Evolutionary conservation across 139 green algal species (phyloP).

Genomic region (Dunaliella sp.): DNA sequence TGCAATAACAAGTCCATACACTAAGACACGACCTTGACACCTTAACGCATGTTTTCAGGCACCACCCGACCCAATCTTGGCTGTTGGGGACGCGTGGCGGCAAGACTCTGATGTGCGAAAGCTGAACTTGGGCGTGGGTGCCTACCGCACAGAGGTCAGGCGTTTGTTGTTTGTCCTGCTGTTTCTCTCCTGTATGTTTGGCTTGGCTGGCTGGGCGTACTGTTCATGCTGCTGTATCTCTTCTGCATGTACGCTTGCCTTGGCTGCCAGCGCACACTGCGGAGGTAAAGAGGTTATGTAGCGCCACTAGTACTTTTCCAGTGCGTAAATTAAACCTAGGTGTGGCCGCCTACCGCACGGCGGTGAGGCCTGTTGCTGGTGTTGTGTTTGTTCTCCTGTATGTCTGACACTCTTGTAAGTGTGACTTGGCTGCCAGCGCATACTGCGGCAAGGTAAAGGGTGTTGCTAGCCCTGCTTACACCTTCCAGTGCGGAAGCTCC

Average conservation of each 20-base stretch:
- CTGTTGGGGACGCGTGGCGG: conserved; percentile 73
- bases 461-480: not conserved
- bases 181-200: not conserved
- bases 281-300: too few species aligned
- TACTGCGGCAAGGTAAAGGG: not conserved
- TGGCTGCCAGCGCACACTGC: too few species aligned
- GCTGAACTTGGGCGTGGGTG: conserved; percentile 89
- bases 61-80: conserved; percentile 75
- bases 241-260: too few species aligned
- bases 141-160: conserved; percentile 79
- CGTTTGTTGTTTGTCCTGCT: not conserved
- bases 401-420: not conserved
- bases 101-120: conserved; percentile 62
- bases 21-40: not conserved
- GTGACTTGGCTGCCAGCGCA: not conserved
- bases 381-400: not conserved
- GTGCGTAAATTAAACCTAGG: too few species aligned
- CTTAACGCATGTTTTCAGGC: conserved; percentile 40
- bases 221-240: too few species aligned
- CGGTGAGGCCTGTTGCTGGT: not conserved
- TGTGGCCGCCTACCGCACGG: conserved; percentile 5
- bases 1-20: not conserved
- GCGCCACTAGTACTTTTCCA: too few species aligned
- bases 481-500: too few species aligned
- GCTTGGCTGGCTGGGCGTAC: too few species aligned